Percentiles rank a stretch among this genome's conserved stretches.
These are phyloP conservation scores for Tympanopsis confertula DNA, from an alignment of 2,329 filamentous ascomycete genomes.

Conservation along the genomic window DNA sequence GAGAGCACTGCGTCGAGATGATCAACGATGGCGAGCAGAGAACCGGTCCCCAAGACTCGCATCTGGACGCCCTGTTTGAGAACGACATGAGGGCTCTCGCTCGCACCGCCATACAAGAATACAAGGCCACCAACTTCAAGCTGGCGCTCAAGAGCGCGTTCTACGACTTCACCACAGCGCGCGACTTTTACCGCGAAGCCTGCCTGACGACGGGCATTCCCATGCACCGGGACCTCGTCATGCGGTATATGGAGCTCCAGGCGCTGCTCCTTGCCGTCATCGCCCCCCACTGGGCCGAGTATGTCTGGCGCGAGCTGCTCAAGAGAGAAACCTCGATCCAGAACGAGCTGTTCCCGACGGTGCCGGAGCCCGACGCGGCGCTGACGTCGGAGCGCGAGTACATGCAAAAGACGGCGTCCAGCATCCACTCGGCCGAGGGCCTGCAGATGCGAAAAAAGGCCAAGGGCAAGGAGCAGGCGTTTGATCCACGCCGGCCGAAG, in stretches of 20 bases:
- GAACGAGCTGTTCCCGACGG: conserved; percentile 62
- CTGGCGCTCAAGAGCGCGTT: conserved; percentile 75
- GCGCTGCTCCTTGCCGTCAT: conserved; percentile 72
- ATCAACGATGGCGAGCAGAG: conserved; percentile 59
- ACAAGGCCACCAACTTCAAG: conserved; percentile 71
- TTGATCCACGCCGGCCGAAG: conserved; percentile 86
- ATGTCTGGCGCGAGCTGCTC: conserved; percentile 87
- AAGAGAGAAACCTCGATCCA: conserved; percentile 68
- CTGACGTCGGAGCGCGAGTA: conserved; percentile 75
- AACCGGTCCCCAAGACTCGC: conserved; percentile 61
- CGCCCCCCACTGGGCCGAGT: conserved; percentile 86
- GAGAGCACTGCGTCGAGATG: conserved; percentile 87
- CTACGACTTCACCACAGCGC: conserved; percentile 81
- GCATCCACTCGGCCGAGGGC: conserved; percentile 77
- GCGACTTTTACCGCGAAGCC: conserved; percentile 83
- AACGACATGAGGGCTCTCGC: conserved; percentile 85
- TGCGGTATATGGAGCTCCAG: conserved; percentile 77
- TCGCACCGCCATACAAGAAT: conserved; percentile 65
- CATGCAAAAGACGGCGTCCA: conserved; percentile 59
- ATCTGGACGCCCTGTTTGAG: conserved; percentile 81
- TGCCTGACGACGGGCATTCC: conserved; percentile 65
- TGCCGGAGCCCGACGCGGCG: conserved; percentile 50
- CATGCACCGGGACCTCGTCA: conserved; percentile 74
- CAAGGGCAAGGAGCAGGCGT: conserved; percentile 77
- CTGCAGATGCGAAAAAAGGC: conserved; percentile 76